Base-by-base conservation (phyloP, 306 rosid species). In the Prunus fruticosa region DNA sequence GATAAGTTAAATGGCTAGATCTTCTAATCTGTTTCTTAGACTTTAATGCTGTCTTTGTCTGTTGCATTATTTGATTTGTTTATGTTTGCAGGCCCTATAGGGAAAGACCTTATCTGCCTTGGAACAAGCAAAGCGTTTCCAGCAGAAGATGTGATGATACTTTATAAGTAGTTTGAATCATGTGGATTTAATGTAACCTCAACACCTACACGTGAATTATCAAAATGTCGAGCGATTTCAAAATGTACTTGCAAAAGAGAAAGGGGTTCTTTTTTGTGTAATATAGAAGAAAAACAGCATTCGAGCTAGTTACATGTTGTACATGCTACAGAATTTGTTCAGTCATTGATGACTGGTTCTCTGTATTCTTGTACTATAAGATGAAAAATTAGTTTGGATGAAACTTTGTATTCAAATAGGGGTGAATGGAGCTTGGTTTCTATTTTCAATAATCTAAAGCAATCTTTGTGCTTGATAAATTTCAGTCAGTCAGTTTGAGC, bases 81-180 rank as follows among this genome's bases (percentile, higher is more conserved):
- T 69, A 54, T 58, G 22, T 79, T 71, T 73, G 84, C 90, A 85
- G 92, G 73, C 78, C 85, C 27, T 87, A 69, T 52, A 86, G 84
- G 45, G 95, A 89, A 66, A 64, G 81, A 25, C 11, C 79, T 72
- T 75, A 76, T 80, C 20, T 73, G 53, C 74, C 86, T 78, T 86
- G 93, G 96, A 86, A 76, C 81, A 86, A 71, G 89, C 83, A 81
- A 73, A 75, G 57, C 84, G 84, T 64, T 72, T 80, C 85, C 16
- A 82, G 80, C 75, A 87, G 83, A 83, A 46, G 58, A 81, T 80
- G 76, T 46, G 58, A 76, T 45, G 22, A 22, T 20, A 12, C 34
- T 5, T 28, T 58, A 2, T n/a, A 15, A 14, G 8, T 25, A 67
- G 49, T 27, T 27, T 76, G 70, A 66, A 45, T 11, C 11, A 20